Base-by-base conservation (phyloP, 2,329 filamentous ascomycete genomes). In the Fusarium napiforme region DNA sequence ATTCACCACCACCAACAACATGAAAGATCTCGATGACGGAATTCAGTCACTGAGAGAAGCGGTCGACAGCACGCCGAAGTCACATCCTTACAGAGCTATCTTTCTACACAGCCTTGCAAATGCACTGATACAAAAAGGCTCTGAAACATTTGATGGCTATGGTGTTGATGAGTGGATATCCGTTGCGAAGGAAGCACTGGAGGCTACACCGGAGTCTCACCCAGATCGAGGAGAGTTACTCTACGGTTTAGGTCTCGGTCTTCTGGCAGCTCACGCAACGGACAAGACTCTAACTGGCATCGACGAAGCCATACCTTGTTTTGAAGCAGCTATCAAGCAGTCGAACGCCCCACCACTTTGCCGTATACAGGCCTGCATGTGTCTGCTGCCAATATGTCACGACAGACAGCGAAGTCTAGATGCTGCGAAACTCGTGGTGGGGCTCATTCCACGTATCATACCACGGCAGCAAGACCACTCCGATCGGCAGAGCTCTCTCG, bases 11-110 rank as follows among this genome's bases (percentile, higher is more conserved):
- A 42, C 40, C 14, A 42, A 42, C 1, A 3, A 10, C 5, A 16
- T n/a, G 40, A 15, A 42, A 42, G 40, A 42, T 42, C 21, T 42
- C 3, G 40, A 42, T n/a, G 14, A 10, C 9, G 40, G 40, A 2
- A 42, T 42, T 10, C 40, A 42, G 40, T 42, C 40, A 16, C 14
- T 42, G 40, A 42, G 21, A 42, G 21, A 42, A n/a, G 40, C 40
- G 1, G 40, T 42, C 1, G 21, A n/a, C 21, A 7, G 6, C 21
- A 42, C 40, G 3, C 14, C 40, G 4, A n/a, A 42, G 1, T n/a
- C 40, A 1, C 40, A 42, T 16, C 40, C 40, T 10, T 42, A n/a
- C 3, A 42, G 40, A 42, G 40, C 40, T 42, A 5, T 42, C 1
- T 42, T 42, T 42, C 14, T 42, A 9, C 40, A 42, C 3, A 42